Conservation (phyloP, 2,329 filamentous ascomycete genomes). For the Anisogramma anomala region DNA sequence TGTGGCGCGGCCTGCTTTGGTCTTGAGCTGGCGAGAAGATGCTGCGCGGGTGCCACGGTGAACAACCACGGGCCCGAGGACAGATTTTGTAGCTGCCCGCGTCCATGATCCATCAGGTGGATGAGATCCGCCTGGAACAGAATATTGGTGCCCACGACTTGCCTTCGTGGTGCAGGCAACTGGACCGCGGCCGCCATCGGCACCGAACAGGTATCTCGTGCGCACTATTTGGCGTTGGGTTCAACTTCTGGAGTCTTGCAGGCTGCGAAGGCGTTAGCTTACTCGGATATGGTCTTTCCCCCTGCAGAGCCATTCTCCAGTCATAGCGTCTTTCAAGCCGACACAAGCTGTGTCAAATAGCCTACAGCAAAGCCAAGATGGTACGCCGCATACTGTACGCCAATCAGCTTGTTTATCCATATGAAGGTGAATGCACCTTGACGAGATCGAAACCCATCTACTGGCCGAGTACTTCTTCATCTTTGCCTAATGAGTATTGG, state of each 20-base stretch:
- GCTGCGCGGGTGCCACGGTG: no score
- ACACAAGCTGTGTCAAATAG: constrained; percentile 28
- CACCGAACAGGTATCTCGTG: constrained; percentile 47
- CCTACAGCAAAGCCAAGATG: constrained; percentile 27
- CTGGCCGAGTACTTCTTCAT: constrained; percentile 27
- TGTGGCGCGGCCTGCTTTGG: no score
- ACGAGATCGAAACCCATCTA: constrained; percentile 12
- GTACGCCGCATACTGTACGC: constrained; percentile 24
- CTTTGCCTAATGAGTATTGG: constrained; percentile 16
- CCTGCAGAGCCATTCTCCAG: constrained; percentile 14
- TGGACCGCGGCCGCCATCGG: constrained; percentile 27
- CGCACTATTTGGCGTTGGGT: constrained; percentile 32
- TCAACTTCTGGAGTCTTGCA: no score
- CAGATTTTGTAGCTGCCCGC: constrained; percentile 39
- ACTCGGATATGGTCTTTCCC: constrained; percentile 27
- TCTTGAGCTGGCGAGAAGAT: no score
- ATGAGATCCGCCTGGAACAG: constrained; percentile 30
- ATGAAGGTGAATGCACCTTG: no score
- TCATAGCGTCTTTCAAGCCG: constrained; percentile 17
- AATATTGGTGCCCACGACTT: constrained; percentile 8
- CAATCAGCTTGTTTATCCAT: neutral
- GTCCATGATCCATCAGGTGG: constrained; percentile 35
- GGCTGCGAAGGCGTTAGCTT: no score
- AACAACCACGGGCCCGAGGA: constrained; percentile 35
- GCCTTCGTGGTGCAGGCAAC: constrained; percentile 1